Evolutionary conservation across 2,329 filamentous ascomycete genomes (phyloP).

Genomic region (Botryosphaeria dothidea): DNA sequence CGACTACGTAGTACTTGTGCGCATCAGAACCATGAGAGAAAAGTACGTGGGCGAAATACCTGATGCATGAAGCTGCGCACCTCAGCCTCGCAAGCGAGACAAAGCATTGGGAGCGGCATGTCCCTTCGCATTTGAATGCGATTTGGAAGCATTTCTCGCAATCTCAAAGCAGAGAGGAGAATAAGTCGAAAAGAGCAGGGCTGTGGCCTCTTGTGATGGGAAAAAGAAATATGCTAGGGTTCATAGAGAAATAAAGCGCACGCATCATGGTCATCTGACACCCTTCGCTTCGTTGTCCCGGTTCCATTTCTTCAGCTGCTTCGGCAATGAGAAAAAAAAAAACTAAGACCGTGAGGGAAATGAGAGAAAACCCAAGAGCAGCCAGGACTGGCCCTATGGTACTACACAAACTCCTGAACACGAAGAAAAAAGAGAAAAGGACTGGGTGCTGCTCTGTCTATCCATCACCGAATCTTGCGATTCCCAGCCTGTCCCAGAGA

Average conservation of each 20-base stretch:
- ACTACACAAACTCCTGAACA: conserved; percentile 4
- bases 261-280: neutral
- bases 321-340: neutral
- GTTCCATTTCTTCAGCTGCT: neutral
- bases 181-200: neutral
- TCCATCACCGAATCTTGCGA: neutral
- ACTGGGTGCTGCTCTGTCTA: neutral
- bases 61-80: neutral
- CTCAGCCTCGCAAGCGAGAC: neutral
- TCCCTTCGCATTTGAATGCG: neutral
- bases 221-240: neutral
- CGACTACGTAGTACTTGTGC: neutral
- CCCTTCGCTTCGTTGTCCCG: neutral
- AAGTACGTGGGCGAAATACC: neutral
- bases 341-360: neutral
- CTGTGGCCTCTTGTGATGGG: neutral
- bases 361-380: neutral
- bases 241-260: neutral
- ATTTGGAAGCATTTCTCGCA: neutral
- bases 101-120: neutral
- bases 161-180: neutral
- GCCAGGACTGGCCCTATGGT: neutral
- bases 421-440: neutral
- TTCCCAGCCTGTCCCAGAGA: neutral
- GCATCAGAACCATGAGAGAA: neutral